Conservation (phyloP, 176 grass and related monocot species). For the Oryza punctata region DNA sequence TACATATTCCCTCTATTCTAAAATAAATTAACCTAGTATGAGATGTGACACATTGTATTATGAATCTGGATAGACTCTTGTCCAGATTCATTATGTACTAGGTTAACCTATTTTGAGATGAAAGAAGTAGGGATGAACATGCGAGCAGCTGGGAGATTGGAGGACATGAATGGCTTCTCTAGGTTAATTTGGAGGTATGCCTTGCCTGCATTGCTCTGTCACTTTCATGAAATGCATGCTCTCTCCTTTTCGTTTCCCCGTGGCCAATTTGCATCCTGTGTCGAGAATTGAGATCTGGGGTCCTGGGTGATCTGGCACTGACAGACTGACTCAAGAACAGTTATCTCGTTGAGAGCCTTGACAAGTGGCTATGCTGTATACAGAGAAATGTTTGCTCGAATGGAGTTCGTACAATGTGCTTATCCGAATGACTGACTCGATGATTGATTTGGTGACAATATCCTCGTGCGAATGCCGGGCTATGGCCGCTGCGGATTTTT, state of each 20-base stretch:
- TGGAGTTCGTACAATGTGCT: neutral
- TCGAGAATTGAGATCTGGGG: neutral
- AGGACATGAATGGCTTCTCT: neutral
- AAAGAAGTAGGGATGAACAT: too few relatives aligned
- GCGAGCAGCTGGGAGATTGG: neutral
- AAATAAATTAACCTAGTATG: too few relatives aligned
- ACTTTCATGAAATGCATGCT: constrained; percentile 29
- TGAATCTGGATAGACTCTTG: too few relatives aligned
- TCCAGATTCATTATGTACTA: too few relatives aligned
- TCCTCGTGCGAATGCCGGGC: neutral
- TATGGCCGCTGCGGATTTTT: neutral
- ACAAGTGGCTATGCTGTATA: neutral
- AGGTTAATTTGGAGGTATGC: too few relatives aligned
- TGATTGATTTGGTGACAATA: neutral
- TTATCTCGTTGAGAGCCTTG: constrained; percentile 22
- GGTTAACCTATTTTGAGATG: too few relatives aligned
- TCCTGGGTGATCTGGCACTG: constrained; percentile 26
- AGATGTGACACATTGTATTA: too few relatives aligned
- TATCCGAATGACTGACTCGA: neutral
- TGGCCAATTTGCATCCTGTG: constrained; percentile 5
- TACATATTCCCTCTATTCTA: too few relatives aligned
- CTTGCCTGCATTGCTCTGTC: constrained; percentile 22
- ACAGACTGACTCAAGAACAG: constrained; percentile 17
- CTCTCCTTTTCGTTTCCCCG: constrained; percentile 22
- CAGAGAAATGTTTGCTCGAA: neutral